Base-by-base conservation (phyloP, 148 eudicot species). In the Chenopodium quinoa region DNA sequence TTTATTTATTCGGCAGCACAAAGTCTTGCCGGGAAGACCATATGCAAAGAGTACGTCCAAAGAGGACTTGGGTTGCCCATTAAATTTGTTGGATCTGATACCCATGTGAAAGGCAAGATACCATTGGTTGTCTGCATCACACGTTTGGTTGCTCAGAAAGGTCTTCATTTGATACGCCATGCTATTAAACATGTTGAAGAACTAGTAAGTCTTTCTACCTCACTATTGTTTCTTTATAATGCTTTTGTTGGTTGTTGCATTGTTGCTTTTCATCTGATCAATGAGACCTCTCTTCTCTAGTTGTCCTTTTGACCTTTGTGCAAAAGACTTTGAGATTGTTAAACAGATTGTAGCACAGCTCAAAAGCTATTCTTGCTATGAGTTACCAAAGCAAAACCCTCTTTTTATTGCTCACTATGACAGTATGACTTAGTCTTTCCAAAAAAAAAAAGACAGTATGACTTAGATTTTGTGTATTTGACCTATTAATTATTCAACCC, bases 71-170 rank as follows among this genome's bases (percentile, higher is more conserved):
- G 97, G 71, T 82, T 94, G 85, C 83, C 86, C n/a, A 84, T 84
- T 54, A 89, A 83, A 72, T 81, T 85, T 22, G 75, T 44, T 50
- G 65, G 20, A 75, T 50, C 52, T 46, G 76, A 62, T 76, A 76
- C 69, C 71, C 52, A 71, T 74, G 81, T 82, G n/a, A 82, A 78
- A 68, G 74, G 69, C 73, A 83, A 77, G 83, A 84, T 80, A 58
- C 96, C 97, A 62, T 79, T 93, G 83, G 91, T 93, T 80, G 89
- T 93, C 74, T 93, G 98, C 90, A 90, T 93, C 75, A 91, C 98
- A 65, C 82, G 98, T 78, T 85, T 93, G 91, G 98, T 93, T 75
- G 91, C 98, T 83, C 98, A 93, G 79, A 93, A 93, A 84, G 98
- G 98, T 84, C 98, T 92, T 86, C 98, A 92, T 89, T 86, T 93